Evolutionary conservation across 768 basidiomycete genomes (phyloP).

Genomic region (Tylopilus plumbeoviolaceoides): DNA sequence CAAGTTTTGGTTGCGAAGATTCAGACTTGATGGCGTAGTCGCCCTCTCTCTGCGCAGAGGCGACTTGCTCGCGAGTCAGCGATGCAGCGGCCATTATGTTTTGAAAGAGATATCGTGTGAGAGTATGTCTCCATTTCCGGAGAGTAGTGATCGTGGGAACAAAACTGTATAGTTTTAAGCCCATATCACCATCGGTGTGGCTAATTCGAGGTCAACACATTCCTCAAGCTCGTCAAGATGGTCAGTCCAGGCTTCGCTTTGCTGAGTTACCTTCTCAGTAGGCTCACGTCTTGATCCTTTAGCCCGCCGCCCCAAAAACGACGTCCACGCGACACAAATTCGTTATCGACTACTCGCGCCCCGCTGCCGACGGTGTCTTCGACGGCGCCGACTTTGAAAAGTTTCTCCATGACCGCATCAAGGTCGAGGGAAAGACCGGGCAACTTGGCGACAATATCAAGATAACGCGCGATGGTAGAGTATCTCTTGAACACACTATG

Average conservation of each 20-base stretch:
- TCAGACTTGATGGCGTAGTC: conserved; percentile 85
- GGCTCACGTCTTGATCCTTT: conserved; percentile 56
- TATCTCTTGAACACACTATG: conserved; percentile 14
- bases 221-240: conserved; percentile 44
- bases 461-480: conserved; percentile 76
- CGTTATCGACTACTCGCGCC: conserved; percentile 81
- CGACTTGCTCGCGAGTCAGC: conserved; percentile 64
- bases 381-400: conserved; percentile 73
- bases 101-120: background rate
- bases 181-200: conserved; percentile 13
- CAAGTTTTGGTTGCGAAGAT: conserved; percentile 64
- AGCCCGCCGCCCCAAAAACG: conserved; percentile 56
- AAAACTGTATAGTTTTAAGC: conserved; percentile 50
- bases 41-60: conserved; percentile 66
- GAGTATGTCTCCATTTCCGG: conserved; percentile 8
- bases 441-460: conserved; percentile 89
- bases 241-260: conserved; percentile 77
- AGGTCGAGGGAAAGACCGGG: conserved; percentile 89
- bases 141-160: conserved; percentile 17
- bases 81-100: conserved; percentile 20
- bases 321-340: conserved; percentile 68
- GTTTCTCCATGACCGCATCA: conserved; percentile 90
- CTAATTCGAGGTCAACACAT: background rate
- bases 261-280: conserved; percentile 92
- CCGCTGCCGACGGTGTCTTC: conserved; percentile 61